These are phyloP conservation scores for Diaporthe caulivora DNA, from an alignment of 2,329 filamentous ascomycete genomes.

Conservation along the genomic window DNA sequence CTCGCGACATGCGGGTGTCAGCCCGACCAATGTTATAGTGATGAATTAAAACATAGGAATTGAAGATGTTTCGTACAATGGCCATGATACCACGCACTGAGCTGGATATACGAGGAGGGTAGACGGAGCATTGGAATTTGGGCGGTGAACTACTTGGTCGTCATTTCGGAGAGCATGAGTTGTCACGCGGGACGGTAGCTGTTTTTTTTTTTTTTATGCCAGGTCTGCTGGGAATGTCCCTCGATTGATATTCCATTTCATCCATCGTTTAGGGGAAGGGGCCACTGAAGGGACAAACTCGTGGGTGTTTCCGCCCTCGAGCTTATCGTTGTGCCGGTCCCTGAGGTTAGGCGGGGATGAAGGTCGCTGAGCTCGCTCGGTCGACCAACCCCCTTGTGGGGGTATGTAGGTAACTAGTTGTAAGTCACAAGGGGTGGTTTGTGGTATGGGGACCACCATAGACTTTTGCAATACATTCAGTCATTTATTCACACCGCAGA, in stretches of 20 bases:
- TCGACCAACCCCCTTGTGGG: neutral
- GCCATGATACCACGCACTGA: conserved; percentile 20
- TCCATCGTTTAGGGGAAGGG: neutral
- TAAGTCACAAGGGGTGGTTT: neutral
- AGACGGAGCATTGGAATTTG: conserved; percentile 1
- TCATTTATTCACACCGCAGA: conserved; percentile 8
- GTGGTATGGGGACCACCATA: conserved; percentile 18
- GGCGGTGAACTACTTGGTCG: conserved; percentile 1
- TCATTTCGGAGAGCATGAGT: conserved; percentile 6
- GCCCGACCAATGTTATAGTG: neutral
- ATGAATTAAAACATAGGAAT: neutral
- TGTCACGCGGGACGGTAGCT: neutral
- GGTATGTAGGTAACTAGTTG: conserved; percentile 1
- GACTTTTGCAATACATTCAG: conserved; percentile 31
- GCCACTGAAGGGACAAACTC: conserved; percentile 13
- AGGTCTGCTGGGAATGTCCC: conserved; percentile 3
- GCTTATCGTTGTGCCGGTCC: conserved; percentile 12
- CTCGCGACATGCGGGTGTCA: neutral
- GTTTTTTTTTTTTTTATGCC: conserved; percentile 19
- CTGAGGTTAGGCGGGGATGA: conserved; percentile 18
- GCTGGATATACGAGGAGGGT: conserved; percentile 19
- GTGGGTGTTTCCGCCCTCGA: neutral
- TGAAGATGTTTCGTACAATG: conserved; percentile 2
- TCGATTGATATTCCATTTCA: conserved; percentile 14
- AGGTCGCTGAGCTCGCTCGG: neutral